Conservation (phyloP, 1,139 yeast species). For the Yamadazyma triangularis region DNA sequence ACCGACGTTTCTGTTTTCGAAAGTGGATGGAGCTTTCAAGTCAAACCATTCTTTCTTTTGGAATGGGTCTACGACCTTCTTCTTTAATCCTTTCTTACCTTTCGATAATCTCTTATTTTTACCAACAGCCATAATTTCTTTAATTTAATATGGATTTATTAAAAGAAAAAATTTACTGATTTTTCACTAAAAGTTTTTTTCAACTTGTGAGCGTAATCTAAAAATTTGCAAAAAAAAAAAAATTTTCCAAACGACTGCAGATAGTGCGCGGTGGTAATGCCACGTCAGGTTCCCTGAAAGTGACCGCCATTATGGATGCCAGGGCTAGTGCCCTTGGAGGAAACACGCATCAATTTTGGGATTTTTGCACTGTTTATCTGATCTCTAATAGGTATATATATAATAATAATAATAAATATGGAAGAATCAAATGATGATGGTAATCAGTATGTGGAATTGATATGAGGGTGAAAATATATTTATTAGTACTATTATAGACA, state of each 20-base stretch:
- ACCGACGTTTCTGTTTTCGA: conserved; percentile 49
- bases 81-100: conserved; percentile 51
- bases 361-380: background rate
- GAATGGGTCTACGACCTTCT: conserved; percentile 51
- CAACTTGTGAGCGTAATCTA: no score
- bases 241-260: background rate
- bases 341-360: background rate
- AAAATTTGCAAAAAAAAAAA: background rate
- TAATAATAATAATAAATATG: no score
- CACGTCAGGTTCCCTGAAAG: background rate
- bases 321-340: background rate
- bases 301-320: background rate
- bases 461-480: no score
- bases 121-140: conserved; percentile 43
- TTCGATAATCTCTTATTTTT: conserved; percentile 52
- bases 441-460: background rate
- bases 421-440: background rate
- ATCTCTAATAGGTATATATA: background rate
- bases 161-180: background rate
- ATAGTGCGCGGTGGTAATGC: background rate
- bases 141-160: background rate
- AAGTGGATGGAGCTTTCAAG: conserved; percentile 50
- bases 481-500: background rate
- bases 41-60: conserved; percentile 52
- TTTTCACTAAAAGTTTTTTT: conserved; percentile 1